Conservation (phyloP, 345 rosid species). For the Triadica sebifera region DNA sequence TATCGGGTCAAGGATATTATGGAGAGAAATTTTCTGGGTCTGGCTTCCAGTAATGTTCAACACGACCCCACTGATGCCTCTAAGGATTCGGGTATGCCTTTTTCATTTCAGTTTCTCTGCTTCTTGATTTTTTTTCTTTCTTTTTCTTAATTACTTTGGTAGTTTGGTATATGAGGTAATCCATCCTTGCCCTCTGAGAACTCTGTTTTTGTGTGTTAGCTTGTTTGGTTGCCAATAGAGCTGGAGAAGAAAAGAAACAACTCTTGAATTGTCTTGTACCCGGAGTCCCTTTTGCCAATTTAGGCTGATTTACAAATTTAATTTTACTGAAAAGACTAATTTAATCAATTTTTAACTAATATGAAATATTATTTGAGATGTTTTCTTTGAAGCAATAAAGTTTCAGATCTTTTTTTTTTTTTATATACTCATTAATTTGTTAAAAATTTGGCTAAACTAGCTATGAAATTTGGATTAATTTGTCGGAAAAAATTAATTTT, state of each 20-base stretch:
- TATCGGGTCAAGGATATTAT: slow-evolving; percentile 12
- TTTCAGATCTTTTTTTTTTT: too few relatives aligned
- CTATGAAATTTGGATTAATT: background rate
- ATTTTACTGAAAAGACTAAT: too few relatives aligned
- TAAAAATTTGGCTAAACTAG: background rate
- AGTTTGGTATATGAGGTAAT: background rate
- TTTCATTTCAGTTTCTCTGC: background rate
- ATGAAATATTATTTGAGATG: too few relatives aligned
- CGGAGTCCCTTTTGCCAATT: too few relatives aligned
- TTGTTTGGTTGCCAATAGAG: slow-evolving; percentile 7
- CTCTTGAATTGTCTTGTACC: background rate
- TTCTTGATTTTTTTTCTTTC: background rate
- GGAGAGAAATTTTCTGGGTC: slow-evolving; percentile 62
- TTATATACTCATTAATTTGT: too few relatives aligned
- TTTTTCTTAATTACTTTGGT: background rate
- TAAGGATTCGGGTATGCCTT: slow-evolving; percentile 41
- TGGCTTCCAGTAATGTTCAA: slow-evolving; percentile 40
- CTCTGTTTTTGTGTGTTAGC: background rate
- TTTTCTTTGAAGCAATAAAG: too few relatives aligned
- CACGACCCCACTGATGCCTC: slow-evolving; percentile 40
- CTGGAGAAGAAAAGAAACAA: background rate
- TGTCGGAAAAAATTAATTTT: background rate
- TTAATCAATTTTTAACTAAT: too few relatives aligned
- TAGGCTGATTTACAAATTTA: too few relatives aligned
- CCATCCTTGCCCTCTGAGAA: background rate